Evolutionary conservation across 2,329 filamentous ascomycete genomes (phyloP), one percentile per base, ranked within the genome.

Genomic region (Escovopsis sp.): DNA sequence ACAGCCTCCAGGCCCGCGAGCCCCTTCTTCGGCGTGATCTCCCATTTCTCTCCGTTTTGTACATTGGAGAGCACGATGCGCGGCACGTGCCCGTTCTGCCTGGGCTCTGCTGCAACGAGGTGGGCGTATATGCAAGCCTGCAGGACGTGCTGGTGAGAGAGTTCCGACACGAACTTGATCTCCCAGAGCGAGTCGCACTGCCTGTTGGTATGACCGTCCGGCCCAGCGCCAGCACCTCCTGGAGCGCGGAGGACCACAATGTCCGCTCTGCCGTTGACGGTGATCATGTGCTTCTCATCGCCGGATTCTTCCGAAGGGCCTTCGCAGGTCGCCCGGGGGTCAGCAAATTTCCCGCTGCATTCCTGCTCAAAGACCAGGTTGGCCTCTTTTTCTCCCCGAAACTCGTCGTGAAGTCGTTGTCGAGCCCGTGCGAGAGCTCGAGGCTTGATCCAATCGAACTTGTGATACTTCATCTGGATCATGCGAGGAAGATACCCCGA

Each of bases 111-210:
- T 8, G 8, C 21, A 21, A 38, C 37, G 4, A 53, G 33, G 33
- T 50, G 49, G 23, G 45, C 46, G 40, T 53, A 54, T 6, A 39
- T 34, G 15, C 44, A 48, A 10, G 42, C 42, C 27, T 54, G 51
- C 10, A 53, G 29, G 12, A 48, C 33, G 13, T 54, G 44, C 28
- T 49, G 41, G 9, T 44, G 41, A 11, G 45, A 39, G 11, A 54
- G 43, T 6, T 43, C 12, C 4, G 41, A 40, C 5, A 50, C 48
- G 37, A 53, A 53, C 27, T 54, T 54, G 33, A 53, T 46, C 40
- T 53, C 50, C 49, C 49, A 53, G 17, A 53, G 33, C 12, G 18
- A 7, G 21, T 25, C 21, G 21, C 8, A 23, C 8, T 23, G 21
- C 6, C 11, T 11, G 11, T 8, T 11, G 3, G 21, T 23, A 3